Evolutionary conservation across 441 rosid genomes (phyloP).

Genomic region (Adansonia madagascariensis): DNA sequence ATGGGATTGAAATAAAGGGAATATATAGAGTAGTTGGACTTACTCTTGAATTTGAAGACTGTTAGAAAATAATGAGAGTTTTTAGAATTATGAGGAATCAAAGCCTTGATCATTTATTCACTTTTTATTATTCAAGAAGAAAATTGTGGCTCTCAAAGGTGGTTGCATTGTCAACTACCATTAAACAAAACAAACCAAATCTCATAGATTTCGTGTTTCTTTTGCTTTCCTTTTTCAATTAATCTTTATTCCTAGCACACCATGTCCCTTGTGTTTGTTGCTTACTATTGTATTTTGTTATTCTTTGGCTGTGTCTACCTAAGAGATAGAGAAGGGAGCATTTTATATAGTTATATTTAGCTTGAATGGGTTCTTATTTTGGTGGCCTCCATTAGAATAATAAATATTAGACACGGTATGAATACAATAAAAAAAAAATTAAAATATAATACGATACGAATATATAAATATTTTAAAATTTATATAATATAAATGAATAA

Average conservation of each 20-base stretch:
- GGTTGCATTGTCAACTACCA: slow-evolving; percentile 42
- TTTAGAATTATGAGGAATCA: slow-evolving; percentile 30
- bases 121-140: slow-evolving; percentile 17
- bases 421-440: no score
- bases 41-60: slow-evolving; percentile 35
- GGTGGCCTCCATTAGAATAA: background rate
- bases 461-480: no score
- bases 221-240: background rate
- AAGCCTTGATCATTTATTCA: slow-evolving; percentile 7
- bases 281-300: background rate
- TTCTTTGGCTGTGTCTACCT: background rate
- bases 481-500: no score
- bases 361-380: background rate
- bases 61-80: slow-evolving; percentile 23
- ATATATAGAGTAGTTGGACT: slow-evolving; percentile 34
- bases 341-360: background rate
- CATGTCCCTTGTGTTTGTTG: slow-evolving; percentile 23
- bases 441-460: no score
- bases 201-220: background rate
- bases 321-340: background rate
- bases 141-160: slow-evolving; percentile 30
- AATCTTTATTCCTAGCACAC: background rate
- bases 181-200: slow-evolving; percentile 10
- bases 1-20: slow-evolving; percentile 12
- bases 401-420: no score